Evolutionary conservation across 139 green algal genomes (phyloP), one percentile per base, ranked within the genome.

Genomic region (Haematococcus lacustris): DNA sequence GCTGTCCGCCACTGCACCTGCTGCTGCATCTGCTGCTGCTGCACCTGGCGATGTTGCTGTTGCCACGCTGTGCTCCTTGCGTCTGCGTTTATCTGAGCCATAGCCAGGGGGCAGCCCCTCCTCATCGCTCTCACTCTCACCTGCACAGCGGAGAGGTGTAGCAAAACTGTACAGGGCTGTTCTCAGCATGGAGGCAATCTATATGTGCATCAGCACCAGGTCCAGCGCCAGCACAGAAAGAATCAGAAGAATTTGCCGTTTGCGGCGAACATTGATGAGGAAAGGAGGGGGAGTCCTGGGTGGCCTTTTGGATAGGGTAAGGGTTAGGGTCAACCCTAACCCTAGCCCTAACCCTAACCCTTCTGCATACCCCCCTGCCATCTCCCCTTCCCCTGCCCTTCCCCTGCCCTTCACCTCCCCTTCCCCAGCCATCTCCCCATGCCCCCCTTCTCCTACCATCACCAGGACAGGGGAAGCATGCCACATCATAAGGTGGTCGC

Each of bases 111-210:
- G 82, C 66, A 88, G 57, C 4, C 82, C 83, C 41, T 91, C 81
- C 40, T 91, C 86, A 66, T 91, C 83, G 61, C 75, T 86, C 23
- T 89, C 86, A 37, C 79, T 88, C 53, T 91, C 83, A 28, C 84
- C 84, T 86, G 78, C 62, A 69, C 41, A 66, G 23, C 23, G 59
- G 6, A 35, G 59, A 17, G 30, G 59, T 13, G 23, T 6, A 25
- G 13, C 59, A 66, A 35, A 13, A 66, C 59, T 17, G 28, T 17
- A 33, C 59, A 32, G 1, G 74, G 84, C 53, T 90, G 51, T 9
- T 1, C 34, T 9, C 39, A 25, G 7, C 26, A 38, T 13, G 28
- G 59, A 13, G 6, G 59, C 59, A 38, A 38, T 6, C 23, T 35
- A 13, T 13, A 66, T 38, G 30, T 66, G 59, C 41, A 38, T 66